phyloP scores from a whole-genome alignment of 2,329 filamentous ascomycete species.

The Neurospora crassa region DNA sequence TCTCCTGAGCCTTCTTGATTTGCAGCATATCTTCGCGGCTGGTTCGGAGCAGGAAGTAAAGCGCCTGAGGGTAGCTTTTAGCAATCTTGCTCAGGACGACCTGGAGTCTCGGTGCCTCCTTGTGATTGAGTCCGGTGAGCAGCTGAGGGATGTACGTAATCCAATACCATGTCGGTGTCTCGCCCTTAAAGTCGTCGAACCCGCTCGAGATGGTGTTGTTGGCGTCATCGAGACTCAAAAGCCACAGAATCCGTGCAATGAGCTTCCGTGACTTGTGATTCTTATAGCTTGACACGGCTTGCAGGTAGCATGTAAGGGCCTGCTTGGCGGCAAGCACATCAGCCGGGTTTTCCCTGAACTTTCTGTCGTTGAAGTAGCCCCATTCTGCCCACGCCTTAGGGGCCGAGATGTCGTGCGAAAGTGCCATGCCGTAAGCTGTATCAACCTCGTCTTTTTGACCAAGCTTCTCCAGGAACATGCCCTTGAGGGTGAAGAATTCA shows the following conservation, averaged over 20 bases:
- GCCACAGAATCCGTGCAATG: conserved; percentile 86
- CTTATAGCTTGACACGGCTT: conserved; percentile 94
- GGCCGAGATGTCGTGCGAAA: conserved; percentile 92
- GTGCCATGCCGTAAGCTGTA: conserved; percentile 83
- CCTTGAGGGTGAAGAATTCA: conserved; percentile 98
- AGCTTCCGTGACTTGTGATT: conserved; percentile 93
- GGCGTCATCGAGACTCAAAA: conserved; percentile 85
- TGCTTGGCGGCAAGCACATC: conserved; percentile 80
- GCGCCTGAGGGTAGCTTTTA: conserved; percentile 86
- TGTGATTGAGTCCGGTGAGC: conserved; percentile 80
- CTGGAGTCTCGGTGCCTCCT: conserved; percentile 81
- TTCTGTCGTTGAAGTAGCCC: conserved; percentile 95
- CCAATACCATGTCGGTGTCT: conserved; percentile 98
- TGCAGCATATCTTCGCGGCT: conserved; percentile 87
- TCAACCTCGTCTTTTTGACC: conserved; percentile 86
- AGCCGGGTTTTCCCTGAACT: conserved; percentile 82
- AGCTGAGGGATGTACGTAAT: conserved; percentile 98
- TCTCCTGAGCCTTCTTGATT: conserved; percentile 82
- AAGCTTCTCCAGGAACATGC: conserved; percentile 96
- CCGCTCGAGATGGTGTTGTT: conserved; percentile 74
- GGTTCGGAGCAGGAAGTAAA: conserved; percentile 92
- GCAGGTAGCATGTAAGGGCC: conserved; percentile 90
- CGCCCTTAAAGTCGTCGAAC: conserved; percentile 94
- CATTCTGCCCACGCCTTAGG: conserved; percentile 99
- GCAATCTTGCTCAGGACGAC: conserved; percentile 86